These are phyloP conservation scores for Pseudopithomyces maydicus DNA, from an alignment of 2,329 filamentous ascomycete genomes.

Conservation along the genomic window DNA sequence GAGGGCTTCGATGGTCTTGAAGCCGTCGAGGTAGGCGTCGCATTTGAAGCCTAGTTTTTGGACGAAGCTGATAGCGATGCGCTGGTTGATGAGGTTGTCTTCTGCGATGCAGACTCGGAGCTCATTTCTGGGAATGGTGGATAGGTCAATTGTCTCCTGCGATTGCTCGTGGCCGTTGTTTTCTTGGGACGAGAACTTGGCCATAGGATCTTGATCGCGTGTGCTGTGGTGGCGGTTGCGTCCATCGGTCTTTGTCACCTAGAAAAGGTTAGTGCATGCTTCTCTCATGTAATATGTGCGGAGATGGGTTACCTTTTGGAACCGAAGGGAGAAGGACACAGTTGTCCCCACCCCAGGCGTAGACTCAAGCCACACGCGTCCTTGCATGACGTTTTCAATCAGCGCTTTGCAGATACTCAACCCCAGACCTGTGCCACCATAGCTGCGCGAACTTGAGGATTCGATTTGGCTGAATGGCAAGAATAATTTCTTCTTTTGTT, in stretches of 20 bases:
- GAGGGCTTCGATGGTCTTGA: conserved; percentile 86
- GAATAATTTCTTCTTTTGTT: conserved; percentile 85
- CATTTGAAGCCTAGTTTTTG: conserved; percentile 84
- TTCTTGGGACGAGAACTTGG: conserved; percentile 58
- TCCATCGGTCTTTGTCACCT: conserved; percentile 60
- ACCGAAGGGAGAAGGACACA: conserved; percentile 80
- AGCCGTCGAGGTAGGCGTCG: conserved; percentile 87
- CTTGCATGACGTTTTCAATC: conserved; percentile 90
- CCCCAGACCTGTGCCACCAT: conserved; percentile 88
- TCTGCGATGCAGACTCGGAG: conserved; percentile 92
- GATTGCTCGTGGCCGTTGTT: conserved; percentile 51
- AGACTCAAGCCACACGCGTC: conserved; percentile 81
- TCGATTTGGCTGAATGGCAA: conserved; percentile 93
- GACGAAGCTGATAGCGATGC: conserved; percentile 90
- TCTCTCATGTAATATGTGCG: no score
- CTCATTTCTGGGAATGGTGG: conserved; percentile 74
- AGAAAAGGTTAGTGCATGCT: background rate
- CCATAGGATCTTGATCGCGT: conserved; percentile 59
- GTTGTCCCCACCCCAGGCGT: conserved; percentile 72
- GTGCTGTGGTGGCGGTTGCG: conserved; percentile 40
- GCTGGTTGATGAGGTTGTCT: conserved; percentile 93
- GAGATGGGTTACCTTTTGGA: conserved; percentile 69
- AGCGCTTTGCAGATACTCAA: conserved; percentile 94
- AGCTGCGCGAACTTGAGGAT: conserved; percentile 85
- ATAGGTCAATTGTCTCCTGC: conserved; percentile 55